Evolutionary conservation across 2,329 filamentous ascomycete species (phyloP).

Genomic region (Colletotrichum agaves): DNA sequence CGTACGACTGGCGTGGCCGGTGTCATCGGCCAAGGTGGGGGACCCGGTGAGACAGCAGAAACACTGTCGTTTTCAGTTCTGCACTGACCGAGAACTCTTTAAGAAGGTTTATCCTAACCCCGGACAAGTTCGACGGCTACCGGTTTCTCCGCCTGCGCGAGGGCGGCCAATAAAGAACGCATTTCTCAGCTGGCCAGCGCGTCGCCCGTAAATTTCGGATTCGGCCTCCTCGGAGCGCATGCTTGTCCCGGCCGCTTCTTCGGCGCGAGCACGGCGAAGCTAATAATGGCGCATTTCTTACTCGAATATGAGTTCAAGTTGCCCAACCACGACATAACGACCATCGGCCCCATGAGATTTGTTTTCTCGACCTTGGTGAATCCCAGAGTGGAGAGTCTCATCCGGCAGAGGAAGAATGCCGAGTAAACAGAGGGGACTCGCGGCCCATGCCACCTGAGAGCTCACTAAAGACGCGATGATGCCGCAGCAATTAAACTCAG

Average conservation of each 20-base stretch:
- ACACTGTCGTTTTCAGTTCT: fast-evolving
- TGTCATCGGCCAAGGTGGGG: constrained; percentile 17
- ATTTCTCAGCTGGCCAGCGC: constrained; percentile 54
- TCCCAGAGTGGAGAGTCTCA: not conserved
- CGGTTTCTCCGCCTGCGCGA: constrained; percentile 27
- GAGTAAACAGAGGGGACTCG: not conserved
- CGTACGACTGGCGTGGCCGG: constrained; percentile 6
- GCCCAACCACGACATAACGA: constrained; percentile 44
- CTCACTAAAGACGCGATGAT: no score
- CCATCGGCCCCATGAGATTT: not conserved
- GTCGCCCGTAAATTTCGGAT: constrained; percentile 48
- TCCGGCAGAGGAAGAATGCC: not conserved
- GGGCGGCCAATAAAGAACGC: constrained; percentile 23
- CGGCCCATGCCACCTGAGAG: not conserved
- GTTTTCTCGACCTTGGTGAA: constrained; percentile 22
- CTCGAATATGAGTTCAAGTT: constrained; percentile 54
- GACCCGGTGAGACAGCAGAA: not conserved
- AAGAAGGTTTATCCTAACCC: constrained; percentile 17
- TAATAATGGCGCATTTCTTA: constrained; percentile 53
- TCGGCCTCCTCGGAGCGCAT: constrained; percentile 57
- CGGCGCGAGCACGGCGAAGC: constrained; percentile 56
- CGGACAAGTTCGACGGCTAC: constrained; percentile 8
- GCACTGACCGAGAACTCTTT: not conserved
- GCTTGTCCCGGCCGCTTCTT: constrained; percentile 61
- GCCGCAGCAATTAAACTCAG: no score